A percentile compares a stretch with the other conserved stretches of the same genome.
phyloP scores from a whole-genome alignment of 371 early-diverging fungal genomes.

The Mycotypha africana region DNA sequence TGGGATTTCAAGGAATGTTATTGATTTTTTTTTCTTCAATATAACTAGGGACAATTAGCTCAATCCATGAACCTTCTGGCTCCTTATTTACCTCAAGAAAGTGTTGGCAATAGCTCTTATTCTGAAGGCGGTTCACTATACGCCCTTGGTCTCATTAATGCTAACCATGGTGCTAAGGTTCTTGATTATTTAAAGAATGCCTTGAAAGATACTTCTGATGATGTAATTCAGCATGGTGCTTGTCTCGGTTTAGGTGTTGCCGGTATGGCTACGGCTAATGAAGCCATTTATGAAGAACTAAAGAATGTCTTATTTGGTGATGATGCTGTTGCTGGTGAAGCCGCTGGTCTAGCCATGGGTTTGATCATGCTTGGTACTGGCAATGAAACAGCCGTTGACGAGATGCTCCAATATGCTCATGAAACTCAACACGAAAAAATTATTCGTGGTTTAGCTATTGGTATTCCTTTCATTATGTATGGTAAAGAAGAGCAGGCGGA shows the following conservation, averaged over 20 bases:
- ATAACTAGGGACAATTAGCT: slow-evolving; percentile 76
- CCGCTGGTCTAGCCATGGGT: slow-evolving; percentile 97
- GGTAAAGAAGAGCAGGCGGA: slow-evolving; percentile 94
- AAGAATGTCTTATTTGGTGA: slow-evolving; percentile 88
- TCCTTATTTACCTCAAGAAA: slow-evolving; percentile 94
- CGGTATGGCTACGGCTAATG: slow-evolving; percentile 91
- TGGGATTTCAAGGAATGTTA: background rate
- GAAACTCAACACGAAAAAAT: slow-evolving; percentile 99
- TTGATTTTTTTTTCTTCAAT: background rate
- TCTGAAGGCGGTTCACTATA: slow-evolving; percentile 98
- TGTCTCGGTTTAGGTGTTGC: slow-evolving; percentile 96
- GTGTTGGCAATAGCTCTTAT: slow-evolving; percentile 74
- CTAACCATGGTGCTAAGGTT: slow-evolving; percentile 84
- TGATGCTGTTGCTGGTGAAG: slow-evolving; percentile 96
- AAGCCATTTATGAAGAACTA: slow-evolving; percentile 80
- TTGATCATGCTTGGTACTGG: slow-evolving; percentile 94
- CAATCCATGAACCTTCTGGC: slow-evolving; percentile 78
- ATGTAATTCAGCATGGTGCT: slow-evolving; percentile 97
- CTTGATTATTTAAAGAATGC: slow-evolving; percentile 79
- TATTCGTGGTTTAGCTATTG: slow-evolving; percentile 91
- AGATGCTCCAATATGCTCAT: slow-evolving; percentile 93
- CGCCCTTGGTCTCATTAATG: slow-evolving; percentile 97
- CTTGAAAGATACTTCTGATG: slow-evolving; percentile 75
- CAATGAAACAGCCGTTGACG: slow-evolving; percentile 77
- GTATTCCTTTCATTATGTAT: slow-evolving; percentile 93